Conservation (phyloP, 768 basidiomycete species). For the Kwoniella heveanensis region DNA sequence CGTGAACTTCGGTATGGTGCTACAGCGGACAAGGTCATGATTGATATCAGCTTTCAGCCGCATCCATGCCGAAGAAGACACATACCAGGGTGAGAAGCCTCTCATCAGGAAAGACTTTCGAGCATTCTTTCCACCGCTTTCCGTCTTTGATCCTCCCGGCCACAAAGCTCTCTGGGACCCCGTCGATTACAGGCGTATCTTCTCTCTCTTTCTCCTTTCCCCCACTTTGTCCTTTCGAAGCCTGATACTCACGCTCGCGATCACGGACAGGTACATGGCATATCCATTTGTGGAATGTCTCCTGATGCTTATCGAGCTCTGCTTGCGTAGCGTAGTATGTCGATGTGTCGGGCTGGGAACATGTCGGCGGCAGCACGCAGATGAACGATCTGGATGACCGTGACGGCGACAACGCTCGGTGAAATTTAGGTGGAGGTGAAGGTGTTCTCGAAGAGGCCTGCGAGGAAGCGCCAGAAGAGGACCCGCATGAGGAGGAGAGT, state of each 20-base stretch:
- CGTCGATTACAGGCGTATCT: neutral
- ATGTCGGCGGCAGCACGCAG: slow-evolving; percentile 82
- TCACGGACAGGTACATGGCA: slow-evolving; percentile 84
- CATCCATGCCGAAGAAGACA: too few relatives aligned
- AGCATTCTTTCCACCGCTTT: slow-evolving; percentile 60
- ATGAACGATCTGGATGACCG: slow-evolving; percentile 43
- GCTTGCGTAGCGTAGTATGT: slow-evolving; percentile 67
- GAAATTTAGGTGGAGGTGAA: slow-evolving; percentile 41
- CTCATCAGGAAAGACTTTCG: slow-evolving; percentile 82
- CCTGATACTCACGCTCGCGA: slow-evolving; percentile 39
- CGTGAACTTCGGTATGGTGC: slow-evolving; percentile 70
- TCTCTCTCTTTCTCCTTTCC: slow-evolving; percentile 10
- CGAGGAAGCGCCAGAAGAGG: neutral
- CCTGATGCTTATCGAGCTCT: slow-evolving; percentile 81
- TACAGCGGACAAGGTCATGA: slow-evolving; percentile 25
- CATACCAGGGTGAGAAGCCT: too few relatives aligned
- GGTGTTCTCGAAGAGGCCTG: neutral
- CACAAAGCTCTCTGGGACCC: slow-evolving; percentile 31
- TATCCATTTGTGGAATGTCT: slow-evolving; percentile 57
- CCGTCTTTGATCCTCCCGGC: slow-evolving; percentile 22
- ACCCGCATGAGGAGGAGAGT: slow-evolving; percentile 15
- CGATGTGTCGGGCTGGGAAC: slow-evolving; percentile 60
- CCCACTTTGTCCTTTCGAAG: too few relatives aligned
- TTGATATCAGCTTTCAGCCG: slow-evolving; percentile 6
- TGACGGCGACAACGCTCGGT: slow-evolving; percentile 19